Base-by-base conservation (phyloP, 805 yeast genomes). In the Yamadazyma laniorum region DNA sequence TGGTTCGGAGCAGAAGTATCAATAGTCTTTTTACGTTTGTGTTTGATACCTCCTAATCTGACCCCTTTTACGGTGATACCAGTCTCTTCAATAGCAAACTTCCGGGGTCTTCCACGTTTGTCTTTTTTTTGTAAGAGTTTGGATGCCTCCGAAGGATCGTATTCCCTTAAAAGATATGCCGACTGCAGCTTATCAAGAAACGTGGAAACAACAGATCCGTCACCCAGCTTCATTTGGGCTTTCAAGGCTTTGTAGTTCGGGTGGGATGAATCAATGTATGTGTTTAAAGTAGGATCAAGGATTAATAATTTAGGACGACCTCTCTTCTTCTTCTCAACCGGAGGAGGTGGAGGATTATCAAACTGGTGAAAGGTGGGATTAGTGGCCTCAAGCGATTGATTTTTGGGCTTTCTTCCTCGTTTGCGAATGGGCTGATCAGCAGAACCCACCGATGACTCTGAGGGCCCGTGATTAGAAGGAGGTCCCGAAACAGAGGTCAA, bases 21-120 rank as follows among this genome's bases (percentile, higher is more conserved):
- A 17, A 31, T 33, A 3, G 19, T 25, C 23, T 34, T 40, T 26
- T 32, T 32, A 15, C 34, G 33, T 40, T 45, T 52, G 35, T 48
- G 51, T 38, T 52, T 56, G 18, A 58, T 52, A 5, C 74, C 74
- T 35, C 58, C 65, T 4, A 68, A 67, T 32, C 69, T 51, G 22
- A 68, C 59, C 2, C 74, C 74, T 44, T 61, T 65, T 29, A 68
- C 67, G 9, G 73, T 68, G 6, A 66, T 51, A 1, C 72, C 75
- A 6, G 70, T 64, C 39, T 65, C 67, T 40, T 67, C 75, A n/a
- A 65, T 55, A 1, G 77, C 73, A 38, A 67, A 67, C 48, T 74
- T 74, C 46, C 77, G 58, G 2, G 79, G 79, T 45, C 79, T 58
- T 11, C 79, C 79, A 28, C 77, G 40, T 54, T 65, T 59, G 55